phyloP scores from a whole-genome alignment of 1,284 basidiomycete genomes.

The Tilletia setariae region DNA sequence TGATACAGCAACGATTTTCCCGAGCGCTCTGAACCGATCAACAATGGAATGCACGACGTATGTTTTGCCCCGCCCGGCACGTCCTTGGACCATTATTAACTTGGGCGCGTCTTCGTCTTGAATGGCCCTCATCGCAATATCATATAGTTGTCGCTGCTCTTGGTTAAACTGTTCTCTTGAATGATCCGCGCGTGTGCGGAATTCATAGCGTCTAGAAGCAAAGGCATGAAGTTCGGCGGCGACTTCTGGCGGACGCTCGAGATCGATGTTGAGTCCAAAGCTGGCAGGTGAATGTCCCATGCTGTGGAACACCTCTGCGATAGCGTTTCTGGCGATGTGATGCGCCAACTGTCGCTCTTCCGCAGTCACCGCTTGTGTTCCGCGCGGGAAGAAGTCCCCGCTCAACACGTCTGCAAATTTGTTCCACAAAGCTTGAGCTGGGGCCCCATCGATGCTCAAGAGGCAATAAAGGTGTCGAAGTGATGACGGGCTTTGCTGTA shows the following conservation, averaged over 20 bases:
- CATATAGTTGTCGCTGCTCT: too few relatives aligned
- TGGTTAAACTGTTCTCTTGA: not conserved
- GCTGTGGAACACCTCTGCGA: too few relatives aligned
- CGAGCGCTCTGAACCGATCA: not conserved
- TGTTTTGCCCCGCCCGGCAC: not conserved
- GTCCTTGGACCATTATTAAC: not conserved
- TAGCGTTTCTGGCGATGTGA: too few relatives aligned
- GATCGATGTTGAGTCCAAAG: not conserved
- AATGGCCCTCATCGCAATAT: too few relatives aligned
- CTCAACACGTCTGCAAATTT: not conserved
- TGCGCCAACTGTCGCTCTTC: too few relatives aligned
- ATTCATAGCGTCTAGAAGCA: not conserved
- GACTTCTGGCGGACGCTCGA: not conserved
- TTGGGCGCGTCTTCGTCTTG: not conserved
- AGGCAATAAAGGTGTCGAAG: not conserved
- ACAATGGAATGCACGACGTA: not conserved
- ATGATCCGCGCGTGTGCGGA: not conserved
- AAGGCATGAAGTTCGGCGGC: not conserved
- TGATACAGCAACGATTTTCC: not conserved
- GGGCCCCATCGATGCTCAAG: not conserved
- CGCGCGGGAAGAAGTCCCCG: not conserved
- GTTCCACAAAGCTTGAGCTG: not conserved
- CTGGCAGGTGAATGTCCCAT: too few relatives aligned
- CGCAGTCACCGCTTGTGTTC: too few relatives aligned
- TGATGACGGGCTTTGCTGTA: not conserved